These are phyloP conservation scores for Diaporthe citri DNA, from an alignment of 2,329 filamentous ascomycete genomes.

Conservation along the genomic window DNA sequence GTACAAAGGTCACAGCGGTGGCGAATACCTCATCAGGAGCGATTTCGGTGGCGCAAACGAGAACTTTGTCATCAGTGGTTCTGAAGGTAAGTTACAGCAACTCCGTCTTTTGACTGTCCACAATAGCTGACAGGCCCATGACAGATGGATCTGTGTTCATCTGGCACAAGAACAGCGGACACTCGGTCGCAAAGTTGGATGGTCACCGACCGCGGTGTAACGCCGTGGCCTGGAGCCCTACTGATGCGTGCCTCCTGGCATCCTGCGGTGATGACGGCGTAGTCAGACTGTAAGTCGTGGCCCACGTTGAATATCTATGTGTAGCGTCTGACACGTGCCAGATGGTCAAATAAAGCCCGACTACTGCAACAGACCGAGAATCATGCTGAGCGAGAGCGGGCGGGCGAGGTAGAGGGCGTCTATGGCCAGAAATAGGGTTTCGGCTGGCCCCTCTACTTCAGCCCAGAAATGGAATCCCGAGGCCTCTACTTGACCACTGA, in stretches of 20 bases:
- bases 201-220: conserved; percentile 86
- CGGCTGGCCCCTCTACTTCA: background rate
- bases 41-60: conserved; percentile 91
- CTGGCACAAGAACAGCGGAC: conserved; percentile 89
- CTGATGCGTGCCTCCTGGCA: conserved; percentile 85
- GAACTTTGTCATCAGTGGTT: conserved; percentile 91
- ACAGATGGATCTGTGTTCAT: conserved; percentile 80
- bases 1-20: conserved; percentile 82
- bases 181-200: conserved; percentile 79
- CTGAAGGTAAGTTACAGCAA: conserved; percentile 73
- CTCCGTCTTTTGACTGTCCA: too few relatives aligned
- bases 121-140: background rate
- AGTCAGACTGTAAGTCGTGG: conserved; percentile 81
- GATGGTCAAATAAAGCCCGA: conserved; percentile 55
- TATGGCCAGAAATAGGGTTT: conserved; percentile 28
- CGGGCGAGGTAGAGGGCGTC: background rate
- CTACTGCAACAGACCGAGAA: conserved; percentile 35
- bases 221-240: conserved; percentile 89
- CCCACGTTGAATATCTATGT: background rate
- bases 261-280: conserved; percentile 89
- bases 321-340: conserved; percentile 33
- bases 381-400: background rate
- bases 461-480: background rate
- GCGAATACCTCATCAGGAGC: conserved; percentile 83
- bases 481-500: background rate